Evolutionary conservation across 805 yeast species (phyloP).

Genomic region (Isabelozyma pseudorhagii): DNA sequence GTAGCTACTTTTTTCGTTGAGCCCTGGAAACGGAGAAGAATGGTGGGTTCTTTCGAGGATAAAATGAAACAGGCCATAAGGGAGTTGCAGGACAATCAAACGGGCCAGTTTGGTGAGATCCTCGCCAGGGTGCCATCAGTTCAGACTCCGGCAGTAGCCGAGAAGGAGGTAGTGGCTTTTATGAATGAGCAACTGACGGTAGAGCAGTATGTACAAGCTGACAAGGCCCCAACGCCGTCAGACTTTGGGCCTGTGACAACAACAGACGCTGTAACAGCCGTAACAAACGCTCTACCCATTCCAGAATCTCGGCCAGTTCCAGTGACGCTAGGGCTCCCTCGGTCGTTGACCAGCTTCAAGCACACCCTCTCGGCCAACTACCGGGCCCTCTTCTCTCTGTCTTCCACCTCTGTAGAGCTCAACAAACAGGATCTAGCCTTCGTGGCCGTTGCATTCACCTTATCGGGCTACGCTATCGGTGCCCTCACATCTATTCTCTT

Average conservation of each 20-base stretch:
- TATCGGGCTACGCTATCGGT: conserved; percentile 16
- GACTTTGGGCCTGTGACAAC: neutral
- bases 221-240: no score
- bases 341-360: conserved; percentile 15
- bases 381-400: conserved; percentile 10
- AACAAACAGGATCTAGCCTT: conserved; percentile 21
- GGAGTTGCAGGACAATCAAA: conserved; percentile 7
- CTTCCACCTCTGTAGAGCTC: conserved; percentile 6
- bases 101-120: conserved; percentile 1
- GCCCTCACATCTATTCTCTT: conserved; percentile 12
- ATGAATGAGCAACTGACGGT: conserved; percentile 17
- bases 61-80: conserved; percentile 53
- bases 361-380: conserved; percentile 10
- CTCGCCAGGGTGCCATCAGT: neutral
- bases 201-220: neutral
- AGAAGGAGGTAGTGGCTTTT: conserved; percentile 4
- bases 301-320: neutral
- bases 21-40: conserved; percentile 86
- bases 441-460: conserved; percentile 7
- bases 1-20: conserved; percentile 85
- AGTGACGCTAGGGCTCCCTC: neutral
- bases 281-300: neutral
- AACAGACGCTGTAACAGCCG: neutral
- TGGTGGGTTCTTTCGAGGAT: conserved; percentile 80
- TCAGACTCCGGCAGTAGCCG: conserved; percentile 3